Evolutionary conservation across 371 early-diverging fungal species (phyloP).

Genomic region (Capillidium rhysosporum): DNA sequence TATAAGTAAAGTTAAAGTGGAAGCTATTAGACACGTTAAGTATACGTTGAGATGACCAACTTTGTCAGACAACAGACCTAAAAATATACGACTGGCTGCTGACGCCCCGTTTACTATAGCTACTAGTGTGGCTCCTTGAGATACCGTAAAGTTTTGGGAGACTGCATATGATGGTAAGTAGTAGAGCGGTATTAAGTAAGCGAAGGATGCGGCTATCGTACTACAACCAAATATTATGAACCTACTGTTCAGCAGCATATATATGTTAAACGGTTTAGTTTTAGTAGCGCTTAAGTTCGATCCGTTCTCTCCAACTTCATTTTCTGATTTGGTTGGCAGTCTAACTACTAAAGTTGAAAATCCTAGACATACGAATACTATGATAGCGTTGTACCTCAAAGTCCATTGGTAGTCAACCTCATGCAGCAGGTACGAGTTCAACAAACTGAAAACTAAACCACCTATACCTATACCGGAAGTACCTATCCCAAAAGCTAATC

Average conservation of each 20-base stretch:
- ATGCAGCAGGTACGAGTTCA: slow-evolving; percentile 13
- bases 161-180: slow-evolving; percentile 13
- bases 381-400: slow-evolving; percentile 11
- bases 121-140: slow-evolving; percentile 21
- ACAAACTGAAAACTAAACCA: slow-evolving; percentile 20
- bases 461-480: slow-evolving; percentile 41
- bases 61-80: slow-evolving; percentile 23
- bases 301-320: not conserved
- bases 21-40: slow-evolving; percentile 16
- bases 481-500: slow-evolving; percentile 38
- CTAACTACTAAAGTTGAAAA: not conserved
- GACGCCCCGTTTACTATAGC: slow-evolving; percentile 28
- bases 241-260: not conserved
- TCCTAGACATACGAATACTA: slow-evolving; percentile 11
- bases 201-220: slow-evolving; percentile 11
- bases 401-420: slow-evolving; percentile 14
- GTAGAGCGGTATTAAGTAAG: slow-evolving; percentile 22
- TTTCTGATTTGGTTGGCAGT: not conserved
- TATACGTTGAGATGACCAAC: slow-evolving; percentile 34
- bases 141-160: slow-evolving; percentile 15
- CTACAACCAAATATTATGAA: not conserved
- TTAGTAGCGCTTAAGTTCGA: not conserved
- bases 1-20: slow-evolving; percentile 22
- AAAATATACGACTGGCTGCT: slow-evolving; percentile 23
- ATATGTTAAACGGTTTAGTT: not conserved